Evolutionary conservation across 306 rosid species (phyloP).

Genomic region (Corylus americana): DNA sequence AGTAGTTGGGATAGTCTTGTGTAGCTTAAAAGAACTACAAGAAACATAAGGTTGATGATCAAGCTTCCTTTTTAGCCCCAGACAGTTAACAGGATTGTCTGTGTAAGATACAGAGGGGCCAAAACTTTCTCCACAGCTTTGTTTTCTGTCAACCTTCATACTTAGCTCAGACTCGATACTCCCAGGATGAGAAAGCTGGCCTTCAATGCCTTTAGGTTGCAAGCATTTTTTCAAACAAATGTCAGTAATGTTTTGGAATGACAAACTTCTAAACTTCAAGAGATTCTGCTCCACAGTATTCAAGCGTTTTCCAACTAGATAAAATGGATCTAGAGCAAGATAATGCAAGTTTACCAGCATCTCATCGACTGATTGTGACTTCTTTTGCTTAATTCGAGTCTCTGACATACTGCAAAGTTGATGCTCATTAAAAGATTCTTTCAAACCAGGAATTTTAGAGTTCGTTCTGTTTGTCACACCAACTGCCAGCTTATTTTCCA

Average conservation of each 20-base stretch:
- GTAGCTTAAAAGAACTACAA: constrained; percentile 14
- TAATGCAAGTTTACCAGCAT: neutral
- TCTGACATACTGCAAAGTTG: constrained; percentile 17
- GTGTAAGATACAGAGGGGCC: constrained; percentile 11
- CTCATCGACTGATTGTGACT: constrained; percentile 12
- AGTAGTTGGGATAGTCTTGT: neutral
- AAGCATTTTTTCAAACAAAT: constrained; percentile 1
- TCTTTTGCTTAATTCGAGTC: neutral
- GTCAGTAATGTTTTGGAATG: constrained; percentile 13
- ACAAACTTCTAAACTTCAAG: constrained; percentile 15
- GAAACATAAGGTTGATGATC: constrained; percentile 14
- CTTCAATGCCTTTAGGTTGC: neutral
- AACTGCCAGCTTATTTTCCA: constrained; percentile 13
- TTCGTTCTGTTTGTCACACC: constrained; percentile 16
- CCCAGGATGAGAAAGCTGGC: constrained; percentile 8
- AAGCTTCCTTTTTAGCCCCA: constrained; percentile 33
- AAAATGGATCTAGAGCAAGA: constrained; percentile 22
- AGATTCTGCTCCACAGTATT: constrained; percentile 6
- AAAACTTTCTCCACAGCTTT: constrained; percentile 6
- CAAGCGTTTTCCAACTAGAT: constrained; percentile 14
- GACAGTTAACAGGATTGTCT: constrained; percentile 10
- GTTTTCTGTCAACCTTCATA: neutral
- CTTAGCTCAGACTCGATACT: constrained; percentile 7
- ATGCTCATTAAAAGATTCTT: constrained; percentile 18
- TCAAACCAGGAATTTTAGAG: constrained; percentile 10